These are phyloP conservation scores for Ailanthus altissimus DNA, from an alignment of 345 rosid genomes.

Conservation along the genomic window DNA sequence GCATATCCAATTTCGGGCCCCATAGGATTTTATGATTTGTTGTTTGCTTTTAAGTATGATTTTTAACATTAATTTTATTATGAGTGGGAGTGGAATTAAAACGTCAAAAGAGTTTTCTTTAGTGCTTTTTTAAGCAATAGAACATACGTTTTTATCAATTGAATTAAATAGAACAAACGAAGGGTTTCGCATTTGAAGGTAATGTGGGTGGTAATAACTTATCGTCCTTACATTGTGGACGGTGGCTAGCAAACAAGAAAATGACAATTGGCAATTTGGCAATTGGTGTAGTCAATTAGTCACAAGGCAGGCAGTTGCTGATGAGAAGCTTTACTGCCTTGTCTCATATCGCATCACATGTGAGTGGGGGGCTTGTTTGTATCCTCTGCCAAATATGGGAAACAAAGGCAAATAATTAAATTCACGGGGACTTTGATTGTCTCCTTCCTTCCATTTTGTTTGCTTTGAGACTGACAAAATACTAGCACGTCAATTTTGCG, in stretches of 20 bases:
- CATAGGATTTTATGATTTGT: neutral
- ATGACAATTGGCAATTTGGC: neutral
- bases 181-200: too few species aligned
- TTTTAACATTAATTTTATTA: neutral
- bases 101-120: too few species aligned
- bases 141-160: too few species aligned
- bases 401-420: neutral
- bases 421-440: conserved; percentile 9
- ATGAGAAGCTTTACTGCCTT: neutral
- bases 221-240: neutral
- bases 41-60: neutral
- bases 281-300: too few species aligned
- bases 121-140: too few species aligned
- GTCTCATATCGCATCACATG: neutral
- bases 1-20: neutral
- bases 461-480: conserved; percentile 6
- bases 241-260: neutral
- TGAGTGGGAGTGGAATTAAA: too few species aligned
- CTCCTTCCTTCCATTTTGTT: conserved; percentile 21
- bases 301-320: neutral
- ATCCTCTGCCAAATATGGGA: neutral
- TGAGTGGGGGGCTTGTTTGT: neutral
- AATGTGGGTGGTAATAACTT: neutral
- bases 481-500: neutral
- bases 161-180: too few species aligned